Percentiles rank a stretch among this genome's conserved stretches.
phyloP scores from a whole-genome alignment of 305 asterid species.

The Fraxinus xanthoxyloides region DNA sequence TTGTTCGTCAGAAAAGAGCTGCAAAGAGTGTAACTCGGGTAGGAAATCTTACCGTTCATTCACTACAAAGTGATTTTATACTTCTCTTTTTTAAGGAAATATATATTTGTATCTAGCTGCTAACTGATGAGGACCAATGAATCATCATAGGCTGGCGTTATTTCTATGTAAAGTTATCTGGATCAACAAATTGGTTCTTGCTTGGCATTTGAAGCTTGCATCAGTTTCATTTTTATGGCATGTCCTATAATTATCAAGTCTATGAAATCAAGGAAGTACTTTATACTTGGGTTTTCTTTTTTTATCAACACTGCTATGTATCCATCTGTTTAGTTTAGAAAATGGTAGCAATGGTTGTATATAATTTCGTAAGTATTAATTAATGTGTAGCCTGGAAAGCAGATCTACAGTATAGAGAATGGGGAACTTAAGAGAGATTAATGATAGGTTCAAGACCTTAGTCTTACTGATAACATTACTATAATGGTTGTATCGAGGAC shows the following conservation, averaged over 20 bases:
- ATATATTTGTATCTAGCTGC: slow-evolving; percentile 8
- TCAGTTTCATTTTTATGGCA: not conserved
- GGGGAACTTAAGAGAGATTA: not conserved
- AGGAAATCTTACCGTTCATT: slow-evolving; percentile 30
- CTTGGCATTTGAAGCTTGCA: not conserved
- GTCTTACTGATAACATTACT: not conserved
- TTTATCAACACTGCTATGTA: not conserved
- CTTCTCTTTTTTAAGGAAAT: slow-evolving; percentile 4
- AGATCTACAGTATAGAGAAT: not conserved
- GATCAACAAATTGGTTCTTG: not conserved
- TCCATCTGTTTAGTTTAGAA: not conserved
- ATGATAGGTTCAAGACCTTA: not conserved
- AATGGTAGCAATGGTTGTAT: not conserved
- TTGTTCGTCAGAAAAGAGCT: slow-evolving; percentile 87
- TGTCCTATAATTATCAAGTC: not conserved
- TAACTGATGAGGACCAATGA: slow-evolving; percentile 4
- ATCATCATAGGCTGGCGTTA: not conserved
- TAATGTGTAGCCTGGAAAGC: not conserved
- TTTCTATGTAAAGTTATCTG: slow-evolving; percentile 4
- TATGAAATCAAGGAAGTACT: not conserved
- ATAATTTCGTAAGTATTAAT: not conserved
- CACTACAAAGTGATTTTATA: slow-evolving; percentile 8
- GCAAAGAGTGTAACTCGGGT: slow-evolving; percentile 88
- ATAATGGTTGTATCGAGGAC: not conserved
- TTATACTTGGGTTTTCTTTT: not conserved